Evolutionary conservation across 2,329 filamentous ascomycete genomes (phyloP).

Genomic region (Sclerotinia borealis): DNA sequence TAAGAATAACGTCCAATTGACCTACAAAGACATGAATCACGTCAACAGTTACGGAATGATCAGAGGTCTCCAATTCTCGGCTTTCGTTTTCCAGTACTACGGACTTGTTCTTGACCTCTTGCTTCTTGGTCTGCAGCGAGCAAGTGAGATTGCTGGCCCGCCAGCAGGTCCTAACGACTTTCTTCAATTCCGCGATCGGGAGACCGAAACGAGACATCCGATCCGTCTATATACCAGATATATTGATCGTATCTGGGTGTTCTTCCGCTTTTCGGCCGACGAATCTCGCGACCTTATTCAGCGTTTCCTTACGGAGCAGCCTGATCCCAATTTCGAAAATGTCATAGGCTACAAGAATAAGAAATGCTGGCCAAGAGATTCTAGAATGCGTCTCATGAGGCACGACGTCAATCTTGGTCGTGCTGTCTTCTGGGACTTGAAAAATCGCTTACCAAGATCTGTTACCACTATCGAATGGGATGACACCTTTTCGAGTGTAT

Average conservation of each 20-base stretch:
- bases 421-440: slow-evolving; percentile 97
- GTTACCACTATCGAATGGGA: slow-evolving; percentile 99
- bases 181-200: slow-evolving; percentile 88
- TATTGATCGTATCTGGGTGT: slow-evolving; percentile 98
- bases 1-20: slow-evolving; percentile 98
- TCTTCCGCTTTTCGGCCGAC: slow-evolving; percentile 87
- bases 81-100: slow-evolving; percentile 98
- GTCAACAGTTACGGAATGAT: slow-evolving; percentile 99
- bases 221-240: slow-evolving; percentile 97
- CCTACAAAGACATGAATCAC: slow-evolving; percentile 99
- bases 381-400: slow-evolving; percentile 95
- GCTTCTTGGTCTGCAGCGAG: slow-evolving; percentile 84
- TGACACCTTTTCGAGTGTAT: slow-evolving; percentile 95
- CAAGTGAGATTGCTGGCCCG: slow-evolving; percentile 95
- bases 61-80: slow-evolving; percentile 93
- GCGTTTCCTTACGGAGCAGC: slow-evolving; percentile 94
- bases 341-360: slow-evolving; percentile 99
- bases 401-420: slow-evolving; percentile 97
- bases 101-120: slow-evolving; percentile 91
- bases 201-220: slow-evolving; percentile 87
- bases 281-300: slow-evolving; percentile 95
- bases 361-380: slow-evolving; percentile 98
- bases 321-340: slow-evolving; percentile 98
- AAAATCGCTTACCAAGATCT: slow-evolving; percentile 90
- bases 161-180: slow-evolving; percentile 95